A percentile compares a stretch with the other conserved stretches of the same genome.
Conservation (phyloP, 768 basidiomycete genomes). For the Pleurotus cornucopiae region DNA sequence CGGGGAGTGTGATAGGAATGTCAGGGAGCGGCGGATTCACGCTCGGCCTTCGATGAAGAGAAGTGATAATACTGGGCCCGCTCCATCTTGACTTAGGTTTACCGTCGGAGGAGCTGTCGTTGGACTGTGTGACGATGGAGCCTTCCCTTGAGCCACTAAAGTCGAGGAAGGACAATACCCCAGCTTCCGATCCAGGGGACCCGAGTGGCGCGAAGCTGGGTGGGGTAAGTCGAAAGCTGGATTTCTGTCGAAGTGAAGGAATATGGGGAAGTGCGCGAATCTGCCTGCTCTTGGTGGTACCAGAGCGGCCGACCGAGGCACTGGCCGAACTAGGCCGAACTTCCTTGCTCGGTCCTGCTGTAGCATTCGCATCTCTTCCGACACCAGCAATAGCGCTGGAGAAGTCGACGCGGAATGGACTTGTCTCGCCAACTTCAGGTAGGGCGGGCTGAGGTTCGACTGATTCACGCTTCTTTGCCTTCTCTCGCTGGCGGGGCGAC, state of each 20-base stretch:
- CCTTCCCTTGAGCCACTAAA: slow-evolving; percentile 26
- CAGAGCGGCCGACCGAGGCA: neutral
- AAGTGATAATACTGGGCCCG: slow-evolving; percentile 24
- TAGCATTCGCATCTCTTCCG: slow-evolving; percentile 11
- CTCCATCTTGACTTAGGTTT: slow-evolving; percentile 37
- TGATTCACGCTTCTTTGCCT: slow-evolving; percentile 5
- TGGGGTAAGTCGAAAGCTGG: slow-evolving; percentile 7
- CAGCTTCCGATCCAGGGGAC: slow-evolving; percentile 1
- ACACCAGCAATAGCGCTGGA: slow-evolving; percentile 15
- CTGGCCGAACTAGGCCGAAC: neutral
- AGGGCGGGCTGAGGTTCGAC: slow-evolving; percentile 14
- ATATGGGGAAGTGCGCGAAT: slow-evolving; percentile 4
- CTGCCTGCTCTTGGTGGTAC: neutral
- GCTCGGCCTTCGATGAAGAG: slow-evolving; percentile 17
- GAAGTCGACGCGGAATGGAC: slow-evolving; percentile 45
- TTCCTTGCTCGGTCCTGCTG: neutral
- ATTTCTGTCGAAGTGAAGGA: neutral
- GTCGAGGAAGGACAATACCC: slow-evolving; percentile 33
- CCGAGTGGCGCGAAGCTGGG: slow-evolving; percentile 6
- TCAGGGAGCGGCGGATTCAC: neutral
- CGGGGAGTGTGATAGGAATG: neutral
- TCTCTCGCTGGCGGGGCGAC: neutral
- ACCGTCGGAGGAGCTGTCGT: slow-evolving; percentile 15
- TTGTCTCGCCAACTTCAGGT: slow-evolving; percentile 34
- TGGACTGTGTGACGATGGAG: slow-evolving; percentile 22